phyloP scores from a whole-genome alignment of 768 basidiomycete genomes.

The Pisolithus sp. region DNA sequence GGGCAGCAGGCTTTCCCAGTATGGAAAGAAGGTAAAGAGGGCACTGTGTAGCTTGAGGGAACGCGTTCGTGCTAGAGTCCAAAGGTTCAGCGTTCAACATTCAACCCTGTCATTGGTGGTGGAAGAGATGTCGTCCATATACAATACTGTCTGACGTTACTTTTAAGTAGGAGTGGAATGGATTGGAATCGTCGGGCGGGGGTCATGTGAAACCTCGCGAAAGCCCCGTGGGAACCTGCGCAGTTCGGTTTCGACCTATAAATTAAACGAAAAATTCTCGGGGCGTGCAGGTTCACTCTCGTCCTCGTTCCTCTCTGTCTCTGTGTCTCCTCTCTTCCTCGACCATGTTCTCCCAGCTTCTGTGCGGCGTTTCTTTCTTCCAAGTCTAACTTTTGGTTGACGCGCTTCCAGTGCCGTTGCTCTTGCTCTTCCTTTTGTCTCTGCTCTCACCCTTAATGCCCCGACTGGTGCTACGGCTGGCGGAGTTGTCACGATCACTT shows the following conservation, averaged over 20 bases:
- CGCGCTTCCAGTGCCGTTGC: slow-evolving; percentile 36
- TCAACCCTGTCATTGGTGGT: too few species aligned
- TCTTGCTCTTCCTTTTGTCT: slow-evolving; percentile 37
- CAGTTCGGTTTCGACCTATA: too few species aligned
- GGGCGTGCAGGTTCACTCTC: slow-evolving; percentile 8
- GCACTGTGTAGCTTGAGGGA: not conserved
- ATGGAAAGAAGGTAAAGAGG: not conserved
- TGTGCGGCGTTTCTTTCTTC: slow-evolving; percentile 26
- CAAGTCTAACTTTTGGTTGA: slow-evolving; percentile 22
- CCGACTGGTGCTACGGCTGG: slow-evolving; percentile 30
- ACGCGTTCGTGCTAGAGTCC: too few species aligned
- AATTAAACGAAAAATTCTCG: too few species aligned
- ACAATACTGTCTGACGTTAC: too few species aligned
- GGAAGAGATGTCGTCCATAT: too few species aligned
- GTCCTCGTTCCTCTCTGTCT: not conserved
- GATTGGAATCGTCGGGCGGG: too few species aligned
- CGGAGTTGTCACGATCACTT: slow-evolving; percentile 36
- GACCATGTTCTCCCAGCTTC: slow-evolving; percentile 48
- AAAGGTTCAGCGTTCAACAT: too few species aligned
- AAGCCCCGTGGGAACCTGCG: too few species aligned
- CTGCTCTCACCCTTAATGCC: slow-evolving; percentile 39
- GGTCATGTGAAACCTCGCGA: too few species aligned
- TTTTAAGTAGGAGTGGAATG: too few species aligned
- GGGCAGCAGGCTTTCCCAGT: slow-evolving; percentile 1
- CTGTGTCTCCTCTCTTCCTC: slow-evolving; percentile 1